These are phyloP conservation scores for Quercus variabilis DNA, from an alignment of 306 rosid genomes.

Conservation along the genomic window DNA sequence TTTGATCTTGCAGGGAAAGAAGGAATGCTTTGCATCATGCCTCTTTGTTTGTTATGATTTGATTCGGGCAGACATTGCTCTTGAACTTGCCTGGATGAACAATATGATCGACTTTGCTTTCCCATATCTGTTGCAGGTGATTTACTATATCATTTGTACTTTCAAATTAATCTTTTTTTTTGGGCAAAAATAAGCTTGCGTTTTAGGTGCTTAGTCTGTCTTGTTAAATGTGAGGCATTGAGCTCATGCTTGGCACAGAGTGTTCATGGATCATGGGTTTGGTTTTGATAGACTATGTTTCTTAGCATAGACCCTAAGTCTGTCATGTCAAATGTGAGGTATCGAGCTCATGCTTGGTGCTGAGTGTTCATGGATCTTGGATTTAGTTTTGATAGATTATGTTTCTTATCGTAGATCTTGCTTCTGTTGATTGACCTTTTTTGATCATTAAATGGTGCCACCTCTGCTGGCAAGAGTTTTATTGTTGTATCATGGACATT, in stretches of 20 bases:
- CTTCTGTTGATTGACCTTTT: background rate
- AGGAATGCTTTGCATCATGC: slow-evolving; percentile 97
- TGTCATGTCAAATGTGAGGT: background rate
- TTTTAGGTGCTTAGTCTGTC: background rate
- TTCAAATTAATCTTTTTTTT: background rate
- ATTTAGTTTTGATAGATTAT: background rate
- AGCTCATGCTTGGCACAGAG: background rate
- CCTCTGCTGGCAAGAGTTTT: background rate
- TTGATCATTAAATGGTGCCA: background rate
- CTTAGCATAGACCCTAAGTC: background rate
- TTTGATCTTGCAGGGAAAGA: slow-evolving; percentile 78
- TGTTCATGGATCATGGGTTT: background rate
- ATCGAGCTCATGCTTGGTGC: background rate
- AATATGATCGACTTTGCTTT: slow-evolving; percentile 93
- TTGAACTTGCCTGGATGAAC: slow-evolving; percentile 96
- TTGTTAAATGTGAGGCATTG: background rate
- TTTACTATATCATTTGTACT: background rate
- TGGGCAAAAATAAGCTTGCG: background rate
- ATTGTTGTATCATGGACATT: background rate
- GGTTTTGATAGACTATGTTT: background rate
- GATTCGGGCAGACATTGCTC: slow-evolving; percentile 77
- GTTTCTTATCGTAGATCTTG: background rate
- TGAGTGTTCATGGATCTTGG: background rate
- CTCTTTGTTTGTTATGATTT: slow-evolving; percentile 96
- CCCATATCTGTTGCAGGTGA: slow-evolving; percentile 89